Base-by-base conservation (phyloP, 345 rosid species). In the Brassica incana region DNA sequence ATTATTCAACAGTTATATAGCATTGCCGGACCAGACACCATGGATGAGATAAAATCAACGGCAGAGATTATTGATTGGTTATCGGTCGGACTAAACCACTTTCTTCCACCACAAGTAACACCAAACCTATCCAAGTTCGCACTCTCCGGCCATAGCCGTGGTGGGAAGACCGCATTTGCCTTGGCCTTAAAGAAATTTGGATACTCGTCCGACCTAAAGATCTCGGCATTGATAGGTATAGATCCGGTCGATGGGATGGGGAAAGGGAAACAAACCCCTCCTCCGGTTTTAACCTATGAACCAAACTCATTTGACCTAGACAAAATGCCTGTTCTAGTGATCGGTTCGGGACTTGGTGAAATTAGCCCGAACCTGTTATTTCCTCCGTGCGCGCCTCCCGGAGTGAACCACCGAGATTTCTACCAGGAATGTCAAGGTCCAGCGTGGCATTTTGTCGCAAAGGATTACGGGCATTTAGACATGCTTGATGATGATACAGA, bases 81-180 rank as follows among this genome's bases (percentile, higher is more conserved):
- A 40, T 71, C 88, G 5, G 12, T 64, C 25, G 91, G 92, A 62
- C 86, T 90, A 35, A 71, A 48, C 0, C 71, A 50, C 33, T 48
- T 83, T 56, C 97, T 94, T 72, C 94, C 97, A 14, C 61, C 83
- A 6, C 45, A 83, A 61, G 89, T 88, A 69, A 75, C 25, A n/a
- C 90, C 93, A 72, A 87, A 88, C 72, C 80, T 90, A 30, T 67
- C 74, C 73, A 95, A 90, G 75, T 82, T 89, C 14, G 89, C 75
- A 62, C 88, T 91, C 7, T 87, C 97, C 1, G 97, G 97, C 71
- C 99, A 95, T 77, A 91, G 97, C 79, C 89, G 97, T 0, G 97
- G 99, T 0, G 97, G 99, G 79, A 95, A 92, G 78, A 77, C 89
- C 5, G 97, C 97, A 2, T 95, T 91, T 32, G 97, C 88, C 0